Conservation (phyloP, 2,329 filamentous ascomycete species). For the Xylariaceae sp. region DNA sequence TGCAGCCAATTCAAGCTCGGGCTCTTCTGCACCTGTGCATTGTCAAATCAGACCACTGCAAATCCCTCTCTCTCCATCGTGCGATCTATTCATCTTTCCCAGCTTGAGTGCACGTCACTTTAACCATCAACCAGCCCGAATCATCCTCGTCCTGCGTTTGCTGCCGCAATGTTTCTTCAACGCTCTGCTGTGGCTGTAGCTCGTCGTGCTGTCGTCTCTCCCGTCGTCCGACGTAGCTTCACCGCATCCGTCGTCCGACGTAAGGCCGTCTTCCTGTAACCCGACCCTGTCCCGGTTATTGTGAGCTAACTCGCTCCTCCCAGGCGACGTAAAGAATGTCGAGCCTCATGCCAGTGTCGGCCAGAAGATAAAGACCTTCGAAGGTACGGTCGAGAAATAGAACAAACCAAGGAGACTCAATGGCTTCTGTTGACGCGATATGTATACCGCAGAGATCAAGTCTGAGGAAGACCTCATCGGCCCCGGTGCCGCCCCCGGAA, state of each 20-base stretch:
- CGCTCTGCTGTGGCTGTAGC: constrained; percentile 66
- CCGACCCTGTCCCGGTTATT: constrained; percentile 35
- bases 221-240: constrained; percentile 64
- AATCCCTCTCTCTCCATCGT: constrained; percentile 46
- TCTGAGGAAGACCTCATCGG: constrained; percentile 80
- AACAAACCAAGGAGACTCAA: background rate
- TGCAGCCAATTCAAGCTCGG: constrained; percentile 21
- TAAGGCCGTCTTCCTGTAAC: constrained; percentile 47
- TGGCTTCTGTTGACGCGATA: constrained; percentile 29
- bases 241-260: constrained; percentile 65
- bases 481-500: constrained; percentile 81
- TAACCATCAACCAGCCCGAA: no score
- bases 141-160: no score
- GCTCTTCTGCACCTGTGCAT: constrained; percentile 17
- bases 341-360: constrained; percentile 51
- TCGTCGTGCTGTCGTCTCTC: constrained; percentile 62
- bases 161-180: constrained; percentile 65
- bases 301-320: constrained; percentile 43
- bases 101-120: no score
- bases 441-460: constrained; percentile 73
- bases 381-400: constrained; percentile 49
- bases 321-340: constrained; percentile 52
- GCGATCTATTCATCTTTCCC: constrained; percentile 39
- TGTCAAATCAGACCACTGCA: constrained; percentile 54
- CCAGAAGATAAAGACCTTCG: constrained; percentile 49